Evolutionary conservation across 192 early-diverging fungal species (phyloP).

Genomic region (Mortierella antarctica): DNA sequence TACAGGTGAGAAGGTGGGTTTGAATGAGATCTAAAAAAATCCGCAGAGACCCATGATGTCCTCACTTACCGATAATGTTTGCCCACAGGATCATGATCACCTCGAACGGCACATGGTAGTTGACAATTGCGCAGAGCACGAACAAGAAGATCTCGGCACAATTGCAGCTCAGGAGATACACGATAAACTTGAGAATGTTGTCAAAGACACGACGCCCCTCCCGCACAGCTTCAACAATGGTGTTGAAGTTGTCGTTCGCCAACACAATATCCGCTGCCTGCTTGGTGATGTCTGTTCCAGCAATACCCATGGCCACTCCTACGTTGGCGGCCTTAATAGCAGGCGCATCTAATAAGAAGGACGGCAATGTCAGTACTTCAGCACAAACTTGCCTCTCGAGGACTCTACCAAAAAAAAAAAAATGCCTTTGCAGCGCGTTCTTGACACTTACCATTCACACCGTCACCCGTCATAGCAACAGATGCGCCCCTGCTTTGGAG

Average conservation of each 20-base stretch:
- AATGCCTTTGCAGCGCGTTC: neutral
- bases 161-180: conserved; percentile 95
- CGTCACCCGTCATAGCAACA: conserved; percentile 97
- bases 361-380: neutral
- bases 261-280: conserved; percentile 98
- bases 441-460: conserved; percentile 75
- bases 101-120: conserved; percentile 88
- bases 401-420: neutral
- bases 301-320: conserved; percentile 97
- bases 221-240: conserved; percentile 92
- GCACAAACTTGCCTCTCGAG: conserved; percentile 40
- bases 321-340: conserved; percentile 96
- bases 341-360: conserved; percentile 79
- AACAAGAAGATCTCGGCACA: conserved; percentile 95
- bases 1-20: neutral
- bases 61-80: conserved; percentile 85
- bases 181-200: conserved; percentile 98
- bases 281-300: conserved; percentile 97
- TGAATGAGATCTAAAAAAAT: neutral
- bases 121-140: conserved; percentile 78
- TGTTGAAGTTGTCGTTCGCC: conserved; percentile 95
- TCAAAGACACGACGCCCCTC: conserved; percentile 97
- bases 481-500: conserved; percentile 81
- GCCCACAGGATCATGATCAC: conserved; percentile 97
- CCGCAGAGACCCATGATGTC: neutral